Evolutionary conservation across 768 basidiomycete genomes (phyloP), one percentile per base, ranked within the genome.

Genomic region (Ramaria sp.): DNA sequence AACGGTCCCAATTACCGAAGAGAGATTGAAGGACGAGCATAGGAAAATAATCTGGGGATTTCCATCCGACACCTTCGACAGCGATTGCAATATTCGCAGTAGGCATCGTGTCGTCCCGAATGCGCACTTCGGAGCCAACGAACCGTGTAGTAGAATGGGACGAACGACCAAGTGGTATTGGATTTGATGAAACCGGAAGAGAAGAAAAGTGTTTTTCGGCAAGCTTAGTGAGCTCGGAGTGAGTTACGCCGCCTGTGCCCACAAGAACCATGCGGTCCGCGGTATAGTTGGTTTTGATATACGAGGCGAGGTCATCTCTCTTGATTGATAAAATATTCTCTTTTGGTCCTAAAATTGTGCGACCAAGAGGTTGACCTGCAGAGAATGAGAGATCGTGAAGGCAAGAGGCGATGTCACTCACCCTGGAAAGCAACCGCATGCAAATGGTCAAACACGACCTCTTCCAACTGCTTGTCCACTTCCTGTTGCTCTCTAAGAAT

Each of bases 1-100:
- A 88, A 61, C 96, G 83, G 67, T 99, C 95, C 96, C 96, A 99
- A 81, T 98, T 99, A 59, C 96, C 96, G 71, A 98, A 86, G 71
- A 98, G 90, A 63, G 82, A 83, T 69, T 95, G 90, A 85, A 96
- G 89, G 66, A 91, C 93, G 73, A 97, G 83, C 94, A 99, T 95
- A 58, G 94, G 91, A 83, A 90, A 98, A 77, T 98, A 98, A 71
- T 99, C 96, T 27, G 95, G 93, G 9, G 88, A 92, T 62, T 85
- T 89, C 94, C 95, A 97, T 69, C 91, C 83, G 55, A 95, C 94
- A 68, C 96, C 96, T 68, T 98, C 94, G 44, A 98, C 93, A 28
- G 96, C 91, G 63, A 99, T 86, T 59, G 95, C 95, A 64, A 99
- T 78, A 75, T 98, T 87, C 57, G 88, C 86, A 5, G 90, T 92